Evolutionary conservation across 228 moss, liverwort and hornwort genomes (phyloP).

Genomic region (Sphagnum fallax): DNA sequence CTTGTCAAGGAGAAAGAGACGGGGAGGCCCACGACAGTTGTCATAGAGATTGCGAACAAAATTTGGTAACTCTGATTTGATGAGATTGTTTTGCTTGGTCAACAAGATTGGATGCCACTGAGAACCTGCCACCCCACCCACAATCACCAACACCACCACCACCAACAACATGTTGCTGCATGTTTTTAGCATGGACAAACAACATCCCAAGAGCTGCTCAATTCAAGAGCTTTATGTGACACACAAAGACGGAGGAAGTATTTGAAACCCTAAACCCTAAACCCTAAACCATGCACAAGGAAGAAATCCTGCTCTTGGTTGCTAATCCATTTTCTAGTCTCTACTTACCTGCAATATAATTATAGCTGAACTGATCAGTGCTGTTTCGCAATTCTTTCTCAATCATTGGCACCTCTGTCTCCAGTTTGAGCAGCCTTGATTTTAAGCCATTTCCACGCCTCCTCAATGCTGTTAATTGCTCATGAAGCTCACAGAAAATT

Average conservation of each 20-base stretch:
- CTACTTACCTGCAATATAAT: slow-evolving; percentile 46
- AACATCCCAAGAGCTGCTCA: too few relatives aligned
- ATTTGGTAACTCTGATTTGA: slow-evolving; percentile 75
- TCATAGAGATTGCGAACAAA: slow-evolving; percentile 85
- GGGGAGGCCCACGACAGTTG: slow-evolving; percentile 93
- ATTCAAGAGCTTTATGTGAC: too few relatives aligned
- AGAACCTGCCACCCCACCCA: slow-evolving; percentile 33
- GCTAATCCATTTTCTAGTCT: too few relatives aligned
- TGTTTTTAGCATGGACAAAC: too few relatives aligned
- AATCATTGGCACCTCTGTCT: slow-evolving; percentile 56
- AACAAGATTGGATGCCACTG: slow-evolving; percentile 81
- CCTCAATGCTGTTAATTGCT: slow-evolving; percentile 51
- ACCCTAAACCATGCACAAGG: too few relatives aligned
- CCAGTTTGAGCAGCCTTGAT: slow-evolving; percentile 43
- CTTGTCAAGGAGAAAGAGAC: slow-evolving; percentile 96
- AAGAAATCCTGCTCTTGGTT: too few relatives aligned
- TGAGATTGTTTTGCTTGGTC: slow-evolving; percentile 76
- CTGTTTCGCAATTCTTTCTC: slow-evolving; percentile 59
- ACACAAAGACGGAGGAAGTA: too few relatives aligned
- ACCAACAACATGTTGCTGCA: too few relatives aligned
- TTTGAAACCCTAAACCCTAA: too few relatives aligned
- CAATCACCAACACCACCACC: too few relatives aligned
- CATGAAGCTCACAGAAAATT: slow-evolving; percentile 60
- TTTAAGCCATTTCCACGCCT: slow-evolving; percentile 38
- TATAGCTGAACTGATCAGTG: slow-evolving; percentile 56